phyloP scores from a whole-genome alignment of 768 basidiomycete species.

The Melanogaster broomeanus region DNA sequence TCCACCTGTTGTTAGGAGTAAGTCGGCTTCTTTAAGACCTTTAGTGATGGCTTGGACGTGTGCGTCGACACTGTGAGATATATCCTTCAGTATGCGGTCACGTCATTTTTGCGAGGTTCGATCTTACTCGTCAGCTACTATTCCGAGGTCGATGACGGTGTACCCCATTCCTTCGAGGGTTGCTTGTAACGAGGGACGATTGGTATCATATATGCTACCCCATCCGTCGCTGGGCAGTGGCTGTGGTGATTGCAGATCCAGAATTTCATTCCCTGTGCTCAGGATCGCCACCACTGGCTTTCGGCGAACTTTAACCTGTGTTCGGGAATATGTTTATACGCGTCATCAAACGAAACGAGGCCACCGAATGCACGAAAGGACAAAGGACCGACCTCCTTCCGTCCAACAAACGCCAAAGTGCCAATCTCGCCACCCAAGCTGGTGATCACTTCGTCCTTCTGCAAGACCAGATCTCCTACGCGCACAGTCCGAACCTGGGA shows the following conservation, averaged over 20 bases:
- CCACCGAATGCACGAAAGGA: neutral
- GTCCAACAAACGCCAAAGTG: constrained; percentile 77
- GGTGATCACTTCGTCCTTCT: constrained; percentile 58
- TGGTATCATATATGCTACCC: constrained; percentile 85
- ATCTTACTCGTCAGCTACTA: constrained; percentile 71
- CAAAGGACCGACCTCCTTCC: constrained; percentile 53
- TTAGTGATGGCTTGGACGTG: constrained; percentile 58
- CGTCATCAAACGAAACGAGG: neutral
- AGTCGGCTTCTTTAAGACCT: constrained; percentile 65
- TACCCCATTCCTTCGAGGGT: constrained; percentile 74
- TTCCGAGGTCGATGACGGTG: constrained; percentile 76
- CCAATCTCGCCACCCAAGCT: constrained; percentile 82
- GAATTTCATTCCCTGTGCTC: constrained; percentile 85
- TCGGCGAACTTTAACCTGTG: constrained; percentile 64
- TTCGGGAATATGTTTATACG: neutral
- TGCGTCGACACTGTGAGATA: constrained; percentile 45
- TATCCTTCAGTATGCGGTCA: neutral
- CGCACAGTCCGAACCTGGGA: constrained; percentile 74
- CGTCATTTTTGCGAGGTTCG: neutral
- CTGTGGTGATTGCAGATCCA: constrained; percentile 55
- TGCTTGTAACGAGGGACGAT: constrained; percentile 75
- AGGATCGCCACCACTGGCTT: constrained; percentile 80
- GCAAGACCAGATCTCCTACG: constrained; percentile 66
- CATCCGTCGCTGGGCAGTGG: constrained; percentile 43
- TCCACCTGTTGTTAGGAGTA: constrained; percentile 84